Conservation (phyloP, 129 eudicot genomes). For the Erigeron canadensis region DNA sequence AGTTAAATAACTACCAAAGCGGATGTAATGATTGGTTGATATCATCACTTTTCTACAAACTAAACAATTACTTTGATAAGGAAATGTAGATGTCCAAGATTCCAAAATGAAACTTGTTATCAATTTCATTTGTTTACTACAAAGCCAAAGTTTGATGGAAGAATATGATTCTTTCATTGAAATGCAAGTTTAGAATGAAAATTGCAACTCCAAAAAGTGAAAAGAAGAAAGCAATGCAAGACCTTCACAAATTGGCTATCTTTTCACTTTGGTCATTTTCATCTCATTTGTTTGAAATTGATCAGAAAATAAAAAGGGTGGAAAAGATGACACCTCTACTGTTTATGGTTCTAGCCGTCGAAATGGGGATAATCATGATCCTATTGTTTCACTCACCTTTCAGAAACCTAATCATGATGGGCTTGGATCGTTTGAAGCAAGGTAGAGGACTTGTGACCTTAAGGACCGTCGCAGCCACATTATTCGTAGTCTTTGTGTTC, state of each 20-base stretch:
- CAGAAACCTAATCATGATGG: constrained; percentile 52
- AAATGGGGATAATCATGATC: constrained; percentile 48
- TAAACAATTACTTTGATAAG: too few species aligned
- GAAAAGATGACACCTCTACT: constrained; percentile 54
- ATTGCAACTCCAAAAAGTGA: constrained; percentile 8
- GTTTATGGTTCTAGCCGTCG: constrained; percentile 44
- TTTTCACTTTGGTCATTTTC: not conserved
- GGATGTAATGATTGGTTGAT: too few species aligned
- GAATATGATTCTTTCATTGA: constrained; percentile 32
- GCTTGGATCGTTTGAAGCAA: constrained; percentile 58
- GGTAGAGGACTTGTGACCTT: constrained; percentile 67
- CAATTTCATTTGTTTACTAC: constrained; percentile 10
- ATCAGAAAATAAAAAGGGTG: not conserved
- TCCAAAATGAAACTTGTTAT: not conserved
- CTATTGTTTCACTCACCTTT: constrained; percentile 69
- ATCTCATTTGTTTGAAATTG: not conserved
- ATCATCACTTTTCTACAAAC: too few species aligned
- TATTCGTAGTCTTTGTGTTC: constrained; percentile 52
- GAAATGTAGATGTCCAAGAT: not conserved
- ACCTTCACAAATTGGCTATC: not conserved
- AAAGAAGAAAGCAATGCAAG: constrained; percentile 25
- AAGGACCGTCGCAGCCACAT: constrained; percentile 47
- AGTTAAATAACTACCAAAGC: too few species aligned
- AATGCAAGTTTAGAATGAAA: constrained; percentile 29
- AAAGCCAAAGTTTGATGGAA: constrained; percentile 8